Base-by-base conservation (phyloP, 768 basidiomycete genomes). In the Leucosporidium scottii region DNA sequence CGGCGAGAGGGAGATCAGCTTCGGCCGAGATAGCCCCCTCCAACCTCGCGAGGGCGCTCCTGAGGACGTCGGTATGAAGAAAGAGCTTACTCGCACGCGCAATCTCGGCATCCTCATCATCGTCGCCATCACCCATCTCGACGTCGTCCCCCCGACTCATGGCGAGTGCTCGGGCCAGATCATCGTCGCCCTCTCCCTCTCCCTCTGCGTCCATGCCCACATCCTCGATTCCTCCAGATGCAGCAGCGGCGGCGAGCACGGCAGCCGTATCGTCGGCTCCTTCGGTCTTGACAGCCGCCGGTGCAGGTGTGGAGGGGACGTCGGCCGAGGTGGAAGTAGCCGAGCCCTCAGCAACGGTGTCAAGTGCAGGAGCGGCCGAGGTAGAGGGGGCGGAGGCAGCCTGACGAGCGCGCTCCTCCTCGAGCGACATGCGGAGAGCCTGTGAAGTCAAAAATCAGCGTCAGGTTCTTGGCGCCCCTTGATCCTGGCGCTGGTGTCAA, bases 351-450 rank as follows among this genome's bases (percentile, higher is more conserved):
- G 81, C 78, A 61, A 13, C 81, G 68, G 20, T 81, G 75, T n/a
- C 82, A 64, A 69, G 75, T 61, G 28, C 66, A 21, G 79, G 62
- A 0, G 72, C 63, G 5, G 78, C 56, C 1, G 77, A 53, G 0
- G 84, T 81, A 5, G 78, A 49, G 17, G 75, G 64, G 5, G 69
- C 66, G 8, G 82, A 81, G 13, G 82, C 82, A 13, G 74, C 75
- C 56, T 76, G 75, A 31, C 93, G 86, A 23, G 90, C 91, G 75
- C 87, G 86, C 60, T 92, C 91, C 77, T 96, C 93, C 80, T 94
- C 90, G 84, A 98, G 86, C 1, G 93, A 97, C 90, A 98, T 91
- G 47, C 93, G 89, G 51, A 99, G 84, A 15, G 93, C 94, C 93
- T 96, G 72, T 31, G 25, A 27, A 36, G 44, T 15, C 15, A 54